Evolutionary conservation across 176 grass and related monocot species (phyloP).

Genomic region (Melocanna baccifera): DNA sequence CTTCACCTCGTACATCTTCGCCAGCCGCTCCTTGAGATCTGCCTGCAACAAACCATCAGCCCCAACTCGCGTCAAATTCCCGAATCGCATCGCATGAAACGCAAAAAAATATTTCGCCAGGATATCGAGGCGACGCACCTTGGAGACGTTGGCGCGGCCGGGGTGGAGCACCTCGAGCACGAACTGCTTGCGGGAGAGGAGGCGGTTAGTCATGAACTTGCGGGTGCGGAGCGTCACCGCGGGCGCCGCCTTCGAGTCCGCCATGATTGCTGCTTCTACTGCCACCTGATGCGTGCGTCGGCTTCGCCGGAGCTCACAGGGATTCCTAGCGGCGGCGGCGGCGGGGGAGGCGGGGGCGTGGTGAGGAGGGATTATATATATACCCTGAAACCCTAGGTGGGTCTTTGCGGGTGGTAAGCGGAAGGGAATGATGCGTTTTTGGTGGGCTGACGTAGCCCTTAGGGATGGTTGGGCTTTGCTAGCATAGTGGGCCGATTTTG

Average conservation of each 20-base stretch:
- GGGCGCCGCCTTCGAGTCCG: constrained; percentile 56
- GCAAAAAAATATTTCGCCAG: not conserved
- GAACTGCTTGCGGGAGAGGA: constrained; percentile 93
- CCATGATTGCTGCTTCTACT: constrained; percentile 38
- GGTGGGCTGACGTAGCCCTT: not conserved
- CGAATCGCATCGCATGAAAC: too few relatives aligned
- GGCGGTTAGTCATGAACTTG: constrained; percentile 99
- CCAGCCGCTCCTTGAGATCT: constrained; percentile 76
- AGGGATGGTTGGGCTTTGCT: not conserved
- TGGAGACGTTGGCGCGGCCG: constrained; percentile 89
- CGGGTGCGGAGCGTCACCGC: constrained; percentile 82
- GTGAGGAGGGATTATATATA: not conserved
- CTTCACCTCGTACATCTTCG: constrained; percentile 69
- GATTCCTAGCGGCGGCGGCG: not conserved
- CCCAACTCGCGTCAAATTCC: too few relatives aligned
- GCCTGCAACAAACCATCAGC: constrained; percentile 35
- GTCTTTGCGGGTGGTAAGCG: not conserved
- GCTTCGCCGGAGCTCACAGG: not conserved
- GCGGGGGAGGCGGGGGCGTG: not conserved
- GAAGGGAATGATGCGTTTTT: not conserved
- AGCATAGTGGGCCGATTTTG: not conserved
- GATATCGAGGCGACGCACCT: constrained; percentile 36
- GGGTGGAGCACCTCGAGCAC: constrained; percentile 95
- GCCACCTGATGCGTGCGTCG: constrained; percentile 4
- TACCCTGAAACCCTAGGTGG: constrained; percentile 23